Conservation (phyloP, 495 filamentous ascomycete species). For the Neurospora sublineolata region DNA sequence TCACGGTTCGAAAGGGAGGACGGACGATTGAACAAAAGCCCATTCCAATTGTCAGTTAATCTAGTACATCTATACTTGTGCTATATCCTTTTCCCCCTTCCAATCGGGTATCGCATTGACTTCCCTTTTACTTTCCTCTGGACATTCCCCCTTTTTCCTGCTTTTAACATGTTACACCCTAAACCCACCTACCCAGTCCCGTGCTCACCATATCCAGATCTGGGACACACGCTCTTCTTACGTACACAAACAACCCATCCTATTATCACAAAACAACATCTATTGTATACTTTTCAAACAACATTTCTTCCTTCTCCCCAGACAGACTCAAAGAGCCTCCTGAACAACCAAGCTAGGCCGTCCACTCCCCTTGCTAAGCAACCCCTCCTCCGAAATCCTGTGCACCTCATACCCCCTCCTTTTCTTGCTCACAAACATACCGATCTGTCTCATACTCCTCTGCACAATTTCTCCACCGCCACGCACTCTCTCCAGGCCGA, state of each 20-base stretch:
- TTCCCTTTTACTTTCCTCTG: background rate
- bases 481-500: constrained; percentile 46
- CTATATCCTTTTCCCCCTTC: background rate
- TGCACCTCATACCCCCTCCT: constrained; percentile 69
- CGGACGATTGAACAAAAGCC: background rate
- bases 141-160: background rate
- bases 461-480: constrained; percentile 50
- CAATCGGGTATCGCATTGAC: background rate
- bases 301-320: background rate
- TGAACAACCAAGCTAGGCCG: constrained; percentile 8
- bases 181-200: background rate
- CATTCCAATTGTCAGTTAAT: background rate
- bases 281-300: background rate
- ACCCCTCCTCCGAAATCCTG: constrained; percentile 43
- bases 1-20: background rate
- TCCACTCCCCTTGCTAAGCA: constrained; percentile 7
- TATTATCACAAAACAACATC: background rate
- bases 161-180: background rate
- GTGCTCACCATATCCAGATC: background rate
- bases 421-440: constrained; percentile 58
- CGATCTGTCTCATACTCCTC: constrained; percentile 57
- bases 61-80: background rate
- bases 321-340: constrained; percentile 6
- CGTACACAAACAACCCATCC: background rate
- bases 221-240: background rate